These are phyloP conservation scores for Punctularia strigosozonata DNA, from an alignment of 768 basidiomycete genomes.

Conservation along the genomic window DNA sequence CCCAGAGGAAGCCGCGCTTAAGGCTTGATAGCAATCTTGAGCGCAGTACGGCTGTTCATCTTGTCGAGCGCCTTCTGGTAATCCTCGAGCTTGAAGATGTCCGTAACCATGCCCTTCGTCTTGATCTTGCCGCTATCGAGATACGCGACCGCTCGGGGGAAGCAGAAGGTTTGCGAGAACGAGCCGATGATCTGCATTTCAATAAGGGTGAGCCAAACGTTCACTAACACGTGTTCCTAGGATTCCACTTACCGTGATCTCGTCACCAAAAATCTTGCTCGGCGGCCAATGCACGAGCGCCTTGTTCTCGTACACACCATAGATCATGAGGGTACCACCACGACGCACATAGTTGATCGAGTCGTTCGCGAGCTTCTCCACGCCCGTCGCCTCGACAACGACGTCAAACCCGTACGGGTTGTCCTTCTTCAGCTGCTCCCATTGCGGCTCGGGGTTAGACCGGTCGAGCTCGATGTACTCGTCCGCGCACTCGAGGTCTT, in stretches of 20 bases:
- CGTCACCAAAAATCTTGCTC: constrained; percentile 66
- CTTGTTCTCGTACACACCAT: constrained; percentile 84
- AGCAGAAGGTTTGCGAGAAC: constrained; percentile 81
- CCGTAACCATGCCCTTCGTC: constrained; percentile 67
- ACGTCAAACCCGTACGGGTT: constrained; percentile 86
- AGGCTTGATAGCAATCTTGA: constrained; percentile 41
- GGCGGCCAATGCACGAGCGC: constrained; percentile 82
- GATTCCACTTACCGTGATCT: constrained; percentile 36
- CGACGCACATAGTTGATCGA: constrained; percentile 83
- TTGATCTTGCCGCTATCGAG: constrained; percentile 79
- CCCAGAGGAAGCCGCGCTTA: too few relatives aligned
- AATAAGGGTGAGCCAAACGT: not conserved
- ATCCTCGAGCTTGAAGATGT: constrained; percentile 44
- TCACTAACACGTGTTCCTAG: not conserved
- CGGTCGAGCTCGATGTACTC: constrained; percentile 82
- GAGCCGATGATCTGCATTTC: constrained; percentile 69
- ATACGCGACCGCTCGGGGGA: constrained; percentile 85
- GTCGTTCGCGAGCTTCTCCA: constrained; percentile 78
- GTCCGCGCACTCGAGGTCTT: constrained; percentile 66
- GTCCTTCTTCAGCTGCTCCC: constrained; percentile 67
- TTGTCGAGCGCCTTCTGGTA: constrained; percentile 57
- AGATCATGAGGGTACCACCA: constrained; percentile 78
- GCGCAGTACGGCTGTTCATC: constrained; percentile 44
- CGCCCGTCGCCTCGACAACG: constrained; percentile 75
- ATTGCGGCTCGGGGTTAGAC: constrained; percentile 61